These are phyloP conservation scores for Ogataea nitratoaversa DNA, from an alignment of 805 yeast genomes.

Conservation along the genomic window DNA sequence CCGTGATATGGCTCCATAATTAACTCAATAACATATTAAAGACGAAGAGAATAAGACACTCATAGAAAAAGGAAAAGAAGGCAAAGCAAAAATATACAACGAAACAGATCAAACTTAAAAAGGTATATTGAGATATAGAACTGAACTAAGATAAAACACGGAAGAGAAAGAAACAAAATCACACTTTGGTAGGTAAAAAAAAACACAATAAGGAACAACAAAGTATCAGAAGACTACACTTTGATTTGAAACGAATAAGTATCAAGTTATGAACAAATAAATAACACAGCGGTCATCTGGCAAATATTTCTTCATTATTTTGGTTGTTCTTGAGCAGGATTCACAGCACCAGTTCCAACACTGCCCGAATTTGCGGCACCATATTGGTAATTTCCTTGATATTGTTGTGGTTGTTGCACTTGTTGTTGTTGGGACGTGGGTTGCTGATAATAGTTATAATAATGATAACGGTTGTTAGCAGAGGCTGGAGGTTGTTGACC, in stretches of 20 bases:
- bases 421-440: conserved; percentile 3
- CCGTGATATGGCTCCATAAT: no score
- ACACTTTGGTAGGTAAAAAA: background rate
- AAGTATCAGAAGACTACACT: no score
- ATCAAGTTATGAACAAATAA: no score
- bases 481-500: conserved; percentile 8
- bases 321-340: background rate
- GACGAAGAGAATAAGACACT: no score
- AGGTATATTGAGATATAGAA: no score
- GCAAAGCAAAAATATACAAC: no score
- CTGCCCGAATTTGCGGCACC: conserved; percentile 3
- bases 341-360: background rate
- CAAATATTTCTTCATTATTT: background rate
- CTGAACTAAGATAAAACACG: no score
- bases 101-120: no score
- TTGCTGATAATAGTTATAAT: conserved; percentile 13
- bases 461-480: conserved; percentile 6
- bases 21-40: no score
- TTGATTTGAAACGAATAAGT: no score
- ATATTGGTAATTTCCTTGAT: conserved; percentile 17
- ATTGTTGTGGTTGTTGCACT: conserved; percentile 12
- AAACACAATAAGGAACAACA: background rate
- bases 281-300: no score
- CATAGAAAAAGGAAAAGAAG: no score
- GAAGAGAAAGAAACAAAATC: background rate